Percentiles rank a stretch among this genome's conserved stretches.
Evolutionary conservation across 2,329 filamentous ascomycete species (phyloP).

Genomic region (Thelonectria olida): DNA sequence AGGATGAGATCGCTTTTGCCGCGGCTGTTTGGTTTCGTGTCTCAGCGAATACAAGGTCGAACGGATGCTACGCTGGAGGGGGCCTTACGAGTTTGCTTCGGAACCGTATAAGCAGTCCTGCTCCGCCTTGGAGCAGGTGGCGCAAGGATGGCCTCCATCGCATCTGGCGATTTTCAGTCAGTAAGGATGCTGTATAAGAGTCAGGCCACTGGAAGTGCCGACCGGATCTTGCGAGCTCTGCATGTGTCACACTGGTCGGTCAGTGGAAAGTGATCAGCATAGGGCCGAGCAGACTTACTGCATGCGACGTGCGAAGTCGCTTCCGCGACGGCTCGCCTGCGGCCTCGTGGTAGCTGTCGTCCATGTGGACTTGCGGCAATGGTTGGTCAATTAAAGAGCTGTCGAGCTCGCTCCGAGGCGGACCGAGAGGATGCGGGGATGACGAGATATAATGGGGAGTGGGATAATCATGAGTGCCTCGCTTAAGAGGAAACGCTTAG

Average conservation of each 20-base stretch:
- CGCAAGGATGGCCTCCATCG: conserved; percentile 57
- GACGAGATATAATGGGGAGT: conserved; percentile 18
- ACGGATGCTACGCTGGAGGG: background rate
- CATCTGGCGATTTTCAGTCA: conserved; percentile 47
- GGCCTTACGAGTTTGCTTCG: conserved; percentile 53
- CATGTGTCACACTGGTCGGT: conserved; percentile 56
- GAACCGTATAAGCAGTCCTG: conserved; percentile 54
- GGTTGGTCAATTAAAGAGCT: conserved; percentile 16
- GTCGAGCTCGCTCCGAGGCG: conserved; percentile 42
- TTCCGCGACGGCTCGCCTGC: conserved; percentile 47
- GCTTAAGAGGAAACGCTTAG: too few species aligned
- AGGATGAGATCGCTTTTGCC: conserved; percentile 62
- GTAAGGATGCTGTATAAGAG: background rate
- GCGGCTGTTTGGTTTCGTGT: conserved; percentile 43
- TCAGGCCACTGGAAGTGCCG: background rate
- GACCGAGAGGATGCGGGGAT: conserved; percentile 37
- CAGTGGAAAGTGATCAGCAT: background rate
- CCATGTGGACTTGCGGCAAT: conserved; percentile 35
- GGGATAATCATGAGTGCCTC: too few species aligned
- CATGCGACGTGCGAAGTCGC: conserved; percentile 53
- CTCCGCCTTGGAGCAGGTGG: conserved; percentile 47
- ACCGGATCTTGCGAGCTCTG: conserved; percentile 58
- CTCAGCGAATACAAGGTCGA: background rate
- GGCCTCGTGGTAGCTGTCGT: conserved; percentile 31
- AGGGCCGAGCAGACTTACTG: conserved; percentile 42